Evolutionary conservation across 2,329 filamentous ascomycete species (phyloP).

Genomic region (Trichoderma atrobrunneum): DNA sequence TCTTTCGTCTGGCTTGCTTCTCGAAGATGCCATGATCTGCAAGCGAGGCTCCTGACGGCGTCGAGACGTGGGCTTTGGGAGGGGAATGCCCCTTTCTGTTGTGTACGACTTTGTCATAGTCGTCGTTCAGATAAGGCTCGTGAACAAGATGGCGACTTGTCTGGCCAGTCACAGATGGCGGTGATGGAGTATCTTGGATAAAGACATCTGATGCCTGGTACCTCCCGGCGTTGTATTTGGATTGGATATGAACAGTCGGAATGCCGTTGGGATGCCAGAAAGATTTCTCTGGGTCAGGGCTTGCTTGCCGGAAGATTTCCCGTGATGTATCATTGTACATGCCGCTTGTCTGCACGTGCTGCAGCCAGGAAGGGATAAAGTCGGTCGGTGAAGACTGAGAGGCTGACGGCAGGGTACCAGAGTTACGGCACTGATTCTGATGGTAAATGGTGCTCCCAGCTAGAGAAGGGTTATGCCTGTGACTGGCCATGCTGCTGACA

Average conservation of each 20-base stretch:
- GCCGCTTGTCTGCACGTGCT: conserved; percentile 8
- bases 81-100: not conserved
- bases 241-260: not conserved
- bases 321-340: not conserved
- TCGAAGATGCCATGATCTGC: conserved; percentile 1
- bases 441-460: not conserved
- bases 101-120: not conserved
- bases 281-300: not conserved
- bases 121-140: not conserved
- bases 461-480: not conserved
- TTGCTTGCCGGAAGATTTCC: not conserved
- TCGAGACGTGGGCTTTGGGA: not conserved
- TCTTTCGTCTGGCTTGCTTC: conserved; percentile 22
- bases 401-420: not conserved
- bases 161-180: not conserved
- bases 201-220: conserved; percentile 10
- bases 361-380: conserved; percentile 11
- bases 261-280: conserved; percentile 16
- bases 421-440: not conserved
- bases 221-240: not conserved
- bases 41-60: not conserved
- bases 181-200: not conserved
- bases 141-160: not conserved
- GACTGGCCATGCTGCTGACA: conserved; percentile 10
- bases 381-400: not conserved